Evolutionary conservation across 164 flowering plant genomes (phyloP), one percentile per base, ranked within the genome.

Genomic region (Vitis rotundifolia): DNA sequence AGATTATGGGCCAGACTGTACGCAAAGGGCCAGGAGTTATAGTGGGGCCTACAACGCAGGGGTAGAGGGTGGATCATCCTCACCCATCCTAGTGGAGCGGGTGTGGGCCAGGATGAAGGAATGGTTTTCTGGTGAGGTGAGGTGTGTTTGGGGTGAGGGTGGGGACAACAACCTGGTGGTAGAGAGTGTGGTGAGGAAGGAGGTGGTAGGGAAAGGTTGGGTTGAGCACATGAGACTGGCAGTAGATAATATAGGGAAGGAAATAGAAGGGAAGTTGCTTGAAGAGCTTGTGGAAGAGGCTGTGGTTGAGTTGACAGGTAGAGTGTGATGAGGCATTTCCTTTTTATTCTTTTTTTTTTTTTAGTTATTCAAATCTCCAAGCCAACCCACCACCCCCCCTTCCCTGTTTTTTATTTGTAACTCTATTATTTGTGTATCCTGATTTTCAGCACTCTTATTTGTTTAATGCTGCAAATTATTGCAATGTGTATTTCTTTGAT

Each of bases 241-340:
- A 77, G 54, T 83, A 29, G 89, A 91, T 68, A 72, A 71, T 66
- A 61, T 88, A 31, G 90, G 91, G 19, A 86, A 73, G 59, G 91
- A 88, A 73, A 85, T 93, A 29, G 93, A 87, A 73, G 73, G 76
- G 72, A 79, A 77, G 72, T 72, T 95, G 82, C 75, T 93, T 49
- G 86, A 87, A 69, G 98, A 93, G 73, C 81, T 93, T 67, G 76
- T 95, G 70, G 88, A 85, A 51, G 99, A 95, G 75, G 79, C 91
- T 59, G 78, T 89, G 72, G 78, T 77, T 74, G 91, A 87, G 66
- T 79, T 92, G 76, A 80, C 90, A 69, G 82, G 82, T 75, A 63
- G 72, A 61, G 71, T 55, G 56, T 84, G 78, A 78, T 61, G 72
- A 78, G 70, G 55, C 73, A 26, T 67, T 62, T 29, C 8, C 63